Conservation (phyloP, 169 alveolate species). For the Plasmodium knowlesi region DNA sequence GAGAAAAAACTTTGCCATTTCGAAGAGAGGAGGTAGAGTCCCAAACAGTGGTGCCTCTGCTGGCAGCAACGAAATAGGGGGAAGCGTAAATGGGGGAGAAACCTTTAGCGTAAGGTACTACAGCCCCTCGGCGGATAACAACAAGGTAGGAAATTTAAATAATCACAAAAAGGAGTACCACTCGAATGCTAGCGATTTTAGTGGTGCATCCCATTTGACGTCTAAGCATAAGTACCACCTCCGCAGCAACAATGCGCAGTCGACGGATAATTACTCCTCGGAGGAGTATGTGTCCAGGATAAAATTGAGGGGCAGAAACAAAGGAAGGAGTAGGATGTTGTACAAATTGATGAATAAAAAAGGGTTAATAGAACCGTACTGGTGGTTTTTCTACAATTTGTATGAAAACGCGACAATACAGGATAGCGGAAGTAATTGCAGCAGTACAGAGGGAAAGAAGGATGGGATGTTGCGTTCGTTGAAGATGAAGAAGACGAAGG, state of each 20-base stretch:
- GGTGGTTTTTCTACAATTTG: conserved; percentile 72
- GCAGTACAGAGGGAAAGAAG: conserved; percentile 2
- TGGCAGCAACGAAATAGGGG: conserved; percentile 10
- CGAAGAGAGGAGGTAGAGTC: neutral
- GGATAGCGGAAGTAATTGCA: conserved; percentile 5
- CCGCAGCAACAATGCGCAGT: conserved; percentile 58
- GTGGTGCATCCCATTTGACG: conserved; percentile 31
- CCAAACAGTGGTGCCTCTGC: neutral
- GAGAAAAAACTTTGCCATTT: neutral
- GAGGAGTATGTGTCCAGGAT: conserved; percentile 40
- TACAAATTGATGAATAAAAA: conserved; percentile 54
- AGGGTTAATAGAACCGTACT: conserved; percentile 63
- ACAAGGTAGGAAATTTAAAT: neutral
- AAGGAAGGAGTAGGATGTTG: conserved; percentile 11
- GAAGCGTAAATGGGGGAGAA: neutral
- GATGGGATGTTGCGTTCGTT: neutral
- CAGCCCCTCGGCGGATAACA: conserved; percentile 36
- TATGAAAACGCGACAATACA: conserved; percentile 56
- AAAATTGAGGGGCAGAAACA: conserved; percentile 8
- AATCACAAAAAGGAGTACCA: conserved; percentile 48
- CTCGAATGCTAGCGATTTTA: conserved; percentile 64
- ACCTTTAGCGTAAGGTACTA: conserved; percentile 30
- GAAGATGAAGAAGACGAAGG: neutral
- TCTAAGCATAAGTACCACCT: conserved; percentile 55
- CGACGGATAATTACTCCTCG: conserved; percentile 57